Base-by-base conservation (phyloP, 805 yeast genomes). In the Candida patagonica region DNA sequence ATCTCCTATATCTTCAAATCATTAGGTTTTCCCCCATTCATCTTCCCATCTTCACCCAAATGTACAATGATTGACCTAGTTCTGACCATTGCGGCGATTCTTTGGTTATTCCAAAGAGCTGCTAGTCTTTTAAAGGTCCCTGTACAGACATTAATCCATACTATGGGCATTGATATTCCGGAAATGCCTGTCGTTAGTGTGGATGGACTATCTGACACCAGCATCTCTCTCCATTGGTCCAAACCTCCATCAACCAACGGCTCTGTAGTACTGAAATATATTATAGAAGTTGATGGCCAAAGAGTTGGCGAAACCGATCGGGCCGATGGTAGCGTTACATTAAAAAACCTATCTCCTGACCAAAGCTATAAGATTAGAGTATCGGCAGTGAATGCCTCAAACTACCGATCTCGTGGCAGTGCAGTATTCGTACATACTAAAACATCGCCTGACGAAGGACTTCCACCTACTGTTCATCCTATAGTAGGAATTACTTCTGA, bases 151-250 rank as follows among this genome's bases (percentile, higher is more conserved):
- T 54, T 60, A 16, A 52, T 60, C 19, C 54, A 56, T 37, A 46
- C 55, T 16, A 47, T 60, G 25, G 65, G 65, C 12, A 57, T 60
- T 25, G 63, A 60, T 33, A 46, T 60, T 6, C 65, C 65, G 1
- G 54, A 57, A 4, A 40, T 60, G 12, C 63, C 64, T 3, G 44
- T 44, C 12, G 57, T 59, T 13, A 51, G 56, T 19, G 46, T 60
- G 17, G 64, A 57, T 35, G 42, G 50, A 10, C 47, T 60, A 26
- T 44, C 60, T 1, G 43, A 54, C 27, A 49, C 51, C 23, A 46
- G 56, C 5, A 52, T 60, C 5, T 41, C 56, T 5, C 42, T 60
- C 29, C 63, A 60, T 40, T 60, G 65, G 65, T 40, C 55, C 27
- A 49, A 50, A 13, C 59, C 65, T 6, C 60, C 54, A 21, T 42